Base-by-base conservation (phyloP, 768 basidiomycete species). In the Amanita rimosa region DNA sequence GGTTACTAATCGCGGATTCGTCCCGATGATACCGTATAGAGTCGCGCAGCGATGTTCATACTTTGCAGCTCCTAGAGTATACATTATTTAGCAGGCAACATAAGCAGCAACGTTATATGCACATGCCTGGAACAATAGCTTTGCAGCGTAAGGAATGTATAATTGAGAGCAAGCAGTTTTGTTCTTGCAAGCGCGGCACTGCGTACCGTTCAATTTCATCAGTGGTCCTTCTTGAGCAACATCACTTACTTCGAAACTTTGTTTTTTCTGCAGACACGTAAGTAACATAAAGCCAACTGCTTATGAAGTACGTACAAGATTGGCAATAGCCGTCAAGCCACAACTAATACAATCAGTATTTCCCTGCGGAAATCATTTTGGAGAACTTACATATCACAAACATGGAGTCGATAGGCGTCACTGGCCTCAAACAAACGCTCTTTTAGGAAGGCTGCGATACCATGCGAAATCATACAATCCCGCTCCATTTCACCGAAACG, bases 401-500 rank as follows among this genome's bases (percentile, higher is more conserved):
- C 91, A 61, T 97, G 94, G 33, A 97, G 67, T 37, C 94, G 83
- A 66, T 95, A 95, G 8, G 89, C 90, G 63, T 93, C 85, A 61
- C 86, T 89, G 26, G 88, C 91, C 62, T 93, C 90, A 57, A 93
- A 93, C 63, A 98, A 72, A 50, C 96, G 85, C 70, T 98, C 96
- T 68, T 97, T 97, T 67, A 98, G 67, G 81, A 98, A 98, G 1
- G 81, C 91, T 40, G 96, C 95, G 54, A 98, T 93, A 62, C 96
- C 96, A 70, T 99, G 96, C 19, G 96, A 96, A 53, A 99, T 95
- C 96, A 99, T 99, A 64, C 96, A 98, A 78, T 97, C 95, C 64
- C 92, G 89, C 63, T 99, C 96, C 96, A 99, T 99, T 76, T 99
- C 96, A 74, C 96, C 96, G 74, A 99, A 99, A 60, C 96, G 92